These are phyloP conservation scores for Trypethelium eluteriae DNA, from an alignment of 495 filamentous ascomycete species.

Conservation along the genomic window DNA sequence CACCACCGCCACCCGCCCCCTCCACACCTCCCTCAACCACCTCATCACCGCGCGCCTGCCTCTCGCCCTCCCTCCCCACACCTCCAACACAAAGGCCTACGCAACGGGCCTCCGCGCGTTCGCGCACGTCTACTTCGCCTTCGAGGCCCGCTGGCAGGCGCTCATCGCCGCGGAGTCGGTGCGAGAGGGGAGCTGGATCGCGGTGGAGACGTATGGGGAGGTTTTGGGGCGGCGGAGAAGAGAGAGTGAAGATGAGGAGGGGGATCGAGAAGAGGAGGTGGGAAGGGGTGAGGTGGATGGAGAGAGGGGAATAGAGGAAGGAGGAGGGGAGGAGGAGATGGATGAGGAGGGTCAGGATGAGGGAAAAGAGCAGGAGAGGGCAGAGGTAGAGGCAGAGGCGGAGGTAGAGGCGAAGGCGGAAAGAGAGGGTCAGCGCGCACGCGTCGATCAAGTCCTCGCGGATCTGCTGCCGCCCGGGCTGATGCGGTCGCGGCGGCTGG, in stretches of 20 bases:
- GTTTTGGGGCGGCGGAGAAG: not conserved
- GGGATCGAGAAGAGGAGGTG: not conserved
- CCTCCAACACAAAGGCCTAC: constrained; percentile 32
- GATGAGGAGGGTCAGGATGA: not conserved
- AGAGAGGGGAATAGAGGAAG: not conserved
- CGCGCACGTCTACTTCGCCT: constrained; percentile 40
- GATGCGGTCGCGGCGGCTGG: constrained; percentile 23
- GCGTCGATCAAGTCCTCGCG: constrained; percentile 20
- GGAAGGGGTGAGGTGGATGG: not conserved
- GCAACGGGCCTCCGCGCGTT: constrained; percentile 40
- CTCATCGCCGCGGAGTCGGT: constrained; percentile 20
- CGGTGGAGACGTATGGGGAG: not conserved
- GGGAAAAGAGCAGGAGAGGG: not conserved
- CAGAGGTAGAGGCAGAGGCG: not conserved
- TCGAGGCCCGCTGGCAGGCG: constrained; percentile 38
- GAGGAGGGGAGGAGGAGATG: not conserved
- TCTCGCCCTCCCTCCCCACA: constrained; percentile 40
- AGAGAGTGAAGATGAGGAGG: not conserved
- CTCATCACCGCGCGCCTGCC: constrained; percentile 42
- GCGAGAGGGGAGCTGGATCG: not conserved
- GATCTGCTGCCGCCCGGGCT: constrained; percentile 28
- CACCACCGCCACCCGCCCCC: constrained; percentile 30
- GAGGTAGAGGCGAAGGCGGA: not conserved
- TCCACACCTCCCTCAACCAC: constrained; percentile 43
- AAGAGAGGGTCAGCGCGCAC: not conserved